A percentile compares a stretch with the other conserved stretches of the same genome.
Conservation (phyloP, 208 protist species). For the Trypanosomatidae sp. region DNA sequence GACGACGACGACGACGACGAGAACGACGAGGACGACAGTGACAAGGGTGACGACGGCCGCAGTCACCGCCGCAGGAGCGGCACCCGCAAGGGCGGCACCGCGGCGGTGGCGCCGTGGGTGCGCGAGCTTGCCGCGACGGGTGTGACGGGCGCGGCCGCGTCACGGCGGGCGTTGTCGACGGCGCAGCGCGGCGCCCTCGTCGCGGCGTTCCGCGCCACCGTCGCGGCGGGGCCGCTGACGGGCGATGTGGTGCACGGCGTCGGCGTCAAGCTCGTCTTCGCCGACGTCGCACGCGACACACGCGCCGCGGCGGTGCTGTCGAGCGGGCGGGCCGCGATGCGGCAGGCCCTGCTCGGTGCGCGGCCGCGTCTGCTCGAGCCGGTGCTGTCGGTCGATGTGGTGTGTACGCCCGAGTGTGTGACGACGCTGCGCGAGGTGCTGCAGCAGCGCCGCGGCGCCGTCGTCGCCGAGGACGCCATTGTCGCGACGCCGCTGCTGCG, state of each 20-base stretch:
- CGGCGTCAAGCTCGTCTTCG: conserved; percentile 33
- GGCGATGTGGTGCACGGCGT: conserved; percentile 88
- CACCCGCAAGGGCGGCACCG: neutral
- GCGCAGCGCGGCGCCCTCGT: conserved; percentile 92
- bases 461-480: conserved; percentile 86
- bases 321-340: conserved; percentile 86
- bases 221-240: conserved; percentile 92
- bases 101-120: too few relatives aligned
- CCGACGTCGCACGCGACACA: conserved; percentile 19
- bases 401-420: conserved; percentile 78
- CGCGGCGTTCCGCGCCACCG: conserved; percentile 55
- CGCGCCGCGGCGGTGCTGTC: conserved; percentile 48
- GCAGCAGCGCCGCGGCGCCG: conserved; percentile 83
- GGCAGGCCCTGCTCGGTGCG: conserved; percentile 92
- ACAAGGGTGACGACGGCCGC: neutral
- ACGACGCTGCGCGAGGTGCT: conserved; percentile 78
- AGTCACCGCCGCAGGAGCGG: neutral
- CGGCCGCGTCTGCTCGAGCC: conserved; percentile 98
- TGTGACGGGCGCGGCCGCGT: too few relatives aligned
- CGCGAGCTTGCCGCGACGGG: neutral
- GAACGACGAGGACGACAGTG: neutral
- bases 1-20: too few relatives aligned
- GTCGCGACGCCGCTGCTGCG: conserved; percentile 94
- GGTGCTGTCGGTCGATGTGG: conserved; percentile 92
- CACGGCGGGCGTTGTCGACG: conserved; percentile 26